Evolutionary conservation across 495 filamentous ascomycete genomes (phyloP).

Genomic region (Lentithecium fluviatile): DNA sequence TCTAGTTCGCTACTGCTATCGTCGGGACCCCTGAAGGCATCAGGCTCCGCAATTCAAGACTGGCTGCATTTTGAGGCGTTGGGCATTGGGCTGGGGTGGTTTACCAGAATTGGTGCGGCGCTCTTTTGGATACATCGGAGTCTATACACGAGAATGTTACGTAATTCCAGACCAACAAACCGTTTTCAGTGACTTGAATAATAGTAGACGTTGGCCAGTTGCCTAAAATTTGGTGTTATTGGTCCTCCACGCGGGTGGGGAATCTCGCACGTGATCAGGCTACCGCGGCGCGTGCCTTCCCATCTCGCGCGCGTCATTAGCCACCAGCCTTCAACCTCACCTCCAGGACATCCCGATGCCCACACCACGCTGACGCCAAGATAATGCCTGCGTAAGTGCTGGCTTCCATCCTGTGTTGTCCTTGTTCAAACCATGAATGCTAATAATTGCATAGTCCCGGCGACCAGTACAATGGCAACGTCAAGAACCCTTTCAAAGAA

Average conservation of each 20-base stretch:
- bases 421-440: neutral
- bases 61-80: neutral
- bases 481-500: slow-evolving; percentile 77
- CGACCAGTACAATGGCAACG: slow-evolving; percentile 61
- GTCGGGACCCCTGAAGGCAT: neutral
- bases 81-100: neutral
- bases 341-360: slow-evolving; percentile 12
- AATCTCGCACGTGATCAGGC: slow-evolving; percentile 15
- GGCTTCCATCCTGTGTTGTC: neutral
- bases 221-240: neutral
- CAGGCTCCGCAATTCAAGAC: neutral
- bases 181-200: neutral
- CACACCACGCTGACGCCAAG: slow-evolving; percentile 7
- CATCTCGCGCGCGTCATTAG: slow-evolving; percentile 17
- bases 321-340: slow-evolving; percentile 21
- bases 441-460: slow-evolving; percentile 59
- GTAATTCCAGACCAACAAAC: too few relatives aligned
- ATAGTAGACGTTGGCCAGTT: neutral
- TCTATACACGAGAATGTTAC: too few relatives aligned
- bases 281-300: slow-evolving; percentile 15
- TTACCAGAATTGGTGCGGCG: neutral
- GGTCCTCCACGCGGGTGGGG: neutral
- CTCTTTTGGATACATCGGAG: too few relatives aligned
- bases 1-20: slow-evolving; percentile 1
- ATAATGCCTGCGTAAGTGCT: slow-evolving; percentile 34